A percentile compares a stretch with the other conserved stretches of the same genome.
Evolutionary conservation across 2,329 filamentous ascomycete species (phyloP).

Genomic region (Venturia pyrina): DNA sequence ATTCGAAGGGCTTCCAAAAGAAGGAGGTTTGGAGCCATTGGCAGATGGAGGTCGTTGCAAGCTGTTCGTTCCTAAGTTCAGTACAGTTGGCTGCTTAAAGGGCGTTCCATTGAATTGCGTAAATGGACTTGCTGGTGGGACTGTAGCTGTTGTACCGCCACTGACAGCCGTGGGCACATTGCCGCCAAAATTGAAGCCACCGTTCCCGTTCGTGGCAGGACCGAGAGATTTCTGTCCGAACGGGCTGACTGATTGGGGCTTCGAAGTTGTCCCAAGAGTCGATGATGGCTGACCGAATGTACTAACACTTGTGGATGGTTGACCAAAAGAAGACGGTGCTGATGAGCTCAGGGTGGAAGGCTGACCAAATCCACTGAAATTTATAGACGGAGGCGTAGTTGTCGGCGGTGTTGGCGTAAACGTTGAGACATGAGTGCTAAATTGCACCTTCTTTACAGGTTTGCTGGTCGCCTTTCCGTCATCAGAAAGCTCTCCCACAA

Average conservation of each 20-base stretch:
- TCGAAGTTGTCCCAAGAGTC: background rate
- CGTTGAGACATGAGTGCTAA: background rate
- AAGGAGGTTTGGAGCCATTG: background rate
- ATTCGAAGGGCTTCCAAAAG: background rate
- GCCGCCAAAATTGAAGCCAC: background rate
- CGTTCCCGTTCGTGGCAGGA: background rate
- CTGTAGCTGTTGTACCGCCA: background rate
- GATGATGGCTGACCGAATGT: conserved; percentile 6
- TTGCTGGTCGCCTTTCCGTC: conserved; percentile 17
- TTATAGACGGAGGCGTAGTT: conserved; percentile 1
- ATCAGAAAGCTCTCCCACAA: conserved; percentile 23
- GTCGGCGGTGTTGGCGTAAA: conserved; percentile 2
- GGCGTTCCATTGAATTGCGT: background rate
- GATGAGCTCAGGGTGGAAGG: background rate
- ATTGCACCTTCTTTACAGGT: conserved; percentile 12
- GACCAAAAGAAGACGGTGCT: conserved; percentile 2
- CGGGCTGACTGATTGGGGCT: background rate
- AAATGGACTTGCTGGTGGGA: background rate
- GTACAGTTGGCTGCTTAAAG: background rate
- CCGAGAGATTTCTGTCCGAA: background rate
- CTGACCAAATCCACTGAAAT: conserved; percentile 6
- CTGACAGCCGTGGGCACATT: background rate
- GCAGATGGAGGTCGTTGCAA: background rate
- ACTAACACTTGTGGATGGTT: background rate
- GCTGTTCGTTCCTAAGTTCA: background rate